Evolutionary conservation across 2,329 filamentous ascomycete species (phyloP).

Genomic region (Calonectria montana): DNA sequence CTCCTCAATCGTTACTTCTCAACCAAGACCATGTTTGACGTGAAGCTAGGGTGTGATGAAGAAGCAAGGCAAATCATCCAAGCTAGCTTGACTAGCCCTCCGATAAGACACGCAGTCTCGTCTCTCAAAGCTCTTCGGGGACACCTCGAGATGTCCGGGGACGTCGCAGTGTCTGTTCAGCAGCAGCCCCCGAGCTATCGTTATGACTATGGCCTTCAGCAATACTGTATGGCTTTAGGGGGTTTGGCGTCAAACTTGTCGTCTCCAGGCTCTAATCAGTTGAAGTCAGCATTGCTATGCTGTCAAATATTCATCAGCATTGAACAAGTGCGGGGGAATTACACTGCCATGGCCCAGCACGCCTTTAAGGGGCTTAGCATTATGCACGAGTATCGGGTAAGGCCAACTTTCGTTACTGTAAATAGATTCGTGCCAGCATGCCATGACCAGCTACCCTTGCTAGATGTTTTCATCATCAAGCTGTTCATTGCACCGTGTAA

Average conservation of each 20-base stretch:
- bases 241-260: conserved; percentile 54
- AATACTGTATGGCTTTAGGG: conserved; percentile 55
- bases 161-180: conserved; percentile 35
- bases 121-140: conserved; percentile 54
- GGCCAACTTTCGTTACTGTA: conserved; percentile 45
- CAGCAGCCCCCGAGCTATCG: conserved; percentile 45
- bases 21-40: conserved; percentile 54
- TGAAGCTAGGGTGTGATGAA: conserved; percentile 50
- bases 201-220: conserved; percentile 50
- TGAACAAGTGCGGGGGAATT: conserved; percentile 55
- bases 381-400: conserved; percentile 54
- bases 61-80: conserved; percentile 55
- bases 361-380: conserved; percentile 57
- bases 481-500: conserved; percentile 55
- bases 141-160: conserved; percentile 50
- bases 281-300: conserved; percentile 56
- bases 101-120: conserved; percentile 52
- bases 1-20: conserved; percentile 54
- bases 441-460: conserved; percentile 48
- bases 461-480: conserved; percentile 57
- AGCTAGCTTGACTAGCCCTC: conserved; percentile 49
- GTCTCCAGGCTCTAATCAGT: conserved; percentile 40
- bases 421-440: conserved; percentile 47
- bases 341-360: conserved; percentile 55
- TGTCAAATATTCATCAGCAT: conserved; percentile 61